Base-by-base conservation (phyloP, 306 rosid genomes). In the Casuarina cunninghamiana region DNA sequence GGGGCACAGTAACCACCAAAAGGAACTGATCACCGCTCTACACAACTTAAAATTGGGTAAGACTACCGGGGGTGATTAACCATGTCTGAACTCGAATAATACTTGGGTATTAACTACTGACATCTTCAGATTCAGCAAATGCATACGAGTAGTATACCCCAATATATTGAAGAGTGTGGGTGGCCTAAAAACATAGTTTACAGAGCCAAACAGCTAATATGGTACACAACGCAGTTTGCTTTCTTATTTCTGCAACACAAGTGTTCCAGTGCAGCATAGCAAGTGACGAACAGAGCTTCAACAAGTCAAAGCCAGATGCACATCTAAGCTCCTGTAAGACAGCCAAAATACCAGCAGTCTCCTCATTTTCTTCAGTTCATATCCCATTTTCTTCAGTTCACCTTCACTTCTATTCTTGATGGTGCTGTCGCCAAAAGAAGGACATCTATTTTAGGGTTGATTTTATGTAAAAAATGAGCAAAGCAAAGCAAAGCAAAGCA, bases 221-320 rank as follows among this genome's bases (percentile, higher is more conserved):
- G 78, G 45, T 71, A 79, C 80, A 75, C n/a, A 21, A 41, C 53
- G 51, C 13, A 53, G 39, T 53, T 43, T 55, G 26, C 71, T 49
- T 39, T 32, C 21, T 35, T 54, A 12, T 70, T 57, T 48, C 70
- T 35, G 55, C 72, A 68, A 57, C 45, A 50, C 41, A 17, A 42
- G 35, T n/a, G 71, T 67, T 35, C 55, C 62, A 17, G 46, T 43
- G 45, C 72, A 73, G 72, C 71, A 73, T 69, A 51, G 71, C 61
- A 71, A 65, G 53, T 50, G 39, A 71, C 46, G 53, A 85, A 60
- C 70, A 76, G 67, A 87, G 86, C 85, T 75, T 81, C 74, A 77
- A 19, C 79, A 74, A 57, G 61, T 72, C 65, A 79, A 75, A 75
- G 83, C 68, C 53, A 26, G 82, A 84, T 53, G 77, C 43, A 46